Evolutionary conservation across 2,329 filamentous ascomycete species (phyloP).

Genomic region (Diaporthe capsici): DNA sequence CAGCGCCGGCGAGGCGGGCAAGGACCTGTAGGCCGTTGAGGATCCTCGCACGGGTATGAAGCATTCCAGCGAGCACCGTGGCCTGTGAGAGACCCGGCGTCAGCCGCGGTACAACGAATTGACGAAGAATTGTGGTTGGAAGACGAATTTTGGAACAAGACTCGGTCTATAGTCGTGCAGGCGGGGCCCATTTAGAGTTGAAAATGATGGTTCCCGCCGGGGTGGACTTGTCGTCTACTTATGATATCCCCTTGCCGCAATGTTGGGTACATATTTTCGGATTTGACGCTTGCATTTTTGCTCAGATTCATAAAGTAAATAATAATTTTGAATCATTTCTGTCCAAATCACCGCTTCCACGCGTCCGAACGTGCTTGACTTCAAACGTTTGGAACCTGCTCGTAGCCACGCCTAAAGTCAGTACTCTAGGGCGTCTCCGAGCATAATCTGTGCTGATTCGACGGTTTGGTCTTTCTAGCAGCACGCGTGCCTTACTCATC

Average conservation of each 20-base stretch:
- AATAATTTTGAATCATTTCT: neutral
- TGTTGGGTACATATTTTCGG: slow-evolving; percentile 30
- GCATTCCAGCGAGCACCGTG: neutral
- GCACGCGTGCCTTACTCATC: no score
- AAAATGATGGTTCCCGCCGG: slow-evolving; percentile 10
- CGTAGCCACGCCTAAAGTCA: no score
- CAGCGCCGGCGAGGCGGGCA: slow-evolving; percentile 21
- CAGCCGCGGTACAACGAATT: neutral
- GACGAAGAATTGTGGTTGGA: neutral
- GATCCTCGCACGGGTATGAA: neutral
- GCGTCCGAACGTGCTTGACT: neutral
- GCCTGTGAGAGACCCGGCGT: neutral
- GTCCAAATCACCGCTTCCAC: neutral
- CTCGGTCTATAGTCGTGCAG: neutral
- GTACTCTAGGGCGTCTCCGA: no score
- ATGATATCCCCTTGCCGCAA: slow-evolving; percentile 42
- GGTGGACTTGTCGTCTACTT: slow-evolving; percentile 27
- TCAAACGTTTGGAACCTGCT: neutral
- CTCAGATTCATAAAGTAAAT: slow-evolving; percentile 6
- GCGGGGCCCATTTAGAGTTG: neutral
- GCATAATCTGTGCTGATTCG: no score
- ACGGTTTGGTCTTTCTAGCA: neutral
- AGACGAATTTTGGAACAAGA: neutral
- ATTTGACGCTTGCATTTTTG: slow-evolving; percentile 3
- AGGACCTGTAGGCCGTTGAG: slow-evolving; percentile 31